phyloP scores from a whole-genome alignment of 768 basidiomycete species.

The Leucocoprinus sp. region DNA sequence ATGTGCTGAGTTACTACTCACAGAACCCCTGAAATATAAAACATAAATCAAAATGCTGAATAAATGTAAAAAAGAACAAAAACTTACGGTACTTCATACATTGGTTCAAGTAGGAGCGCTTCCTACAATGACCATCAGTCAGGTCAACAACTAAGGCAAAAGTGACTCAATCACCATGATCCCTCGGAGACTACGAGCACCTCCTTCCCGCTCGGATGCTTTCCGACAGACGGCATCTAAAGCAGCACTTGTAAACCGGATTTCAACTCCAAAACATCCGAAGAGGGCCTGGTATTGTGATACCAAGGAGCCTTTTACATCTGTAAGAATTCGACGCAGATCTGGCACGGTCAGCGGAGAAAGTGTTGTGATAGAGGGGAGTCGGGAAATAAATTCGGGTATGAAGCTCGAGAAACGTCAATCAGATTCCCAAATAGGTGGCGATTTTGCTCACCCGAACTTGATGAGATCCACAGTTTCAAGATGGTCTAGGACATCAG shows the following conservation, averaged over 20 bases:
- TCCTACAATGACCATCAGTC: constrained; percentile 40
- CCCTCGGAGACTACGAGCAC: constrained; percentile 82
- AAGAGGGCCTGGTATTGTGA: constrained; percentile 87
- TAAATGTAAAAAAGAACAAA: neutral
- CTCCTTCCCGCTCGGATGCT: constrained; percentile 77
- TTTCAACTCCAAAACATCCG: constrained; percentile 75
- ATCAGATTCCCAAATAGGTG: neutral
- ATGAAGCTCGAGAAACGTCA: constrained; percentile 54
- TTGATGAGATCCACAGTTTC: constrained; percentile 78
- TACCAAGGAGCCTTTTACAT: constrained; percentile 85
- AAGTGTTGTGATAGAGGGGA: constrained; percentile 88
- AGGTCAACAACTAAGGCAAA: neutral
- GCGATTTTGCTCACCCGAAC: constrained; percentile 51
- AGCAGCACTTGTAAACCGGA: constrained; percentile 78
- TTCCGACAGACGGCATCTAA: constrained; percentile 74
- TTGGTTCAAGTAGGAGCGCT: constrained; percentile 71
- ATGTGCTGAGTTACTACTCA: constrained; percentile 23
- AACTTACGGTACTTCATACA: constrained; percentile 89
- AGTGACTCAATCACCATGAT: constrained; percentile 55
- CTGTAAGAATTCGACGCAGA: constrained; percentile 83
- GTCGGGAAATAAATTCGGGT: constrained; percentile 88
- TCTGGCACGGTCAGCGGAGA: constrained; percentile 72
- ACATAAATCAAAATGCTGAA: constrained; percentile 2
- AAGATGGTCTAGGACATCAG: constrained; percentile 55
- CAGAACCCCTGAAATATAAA: constrained; percentile 47